Conservation (phyloP, 1,139 yeast species). For the Geotrichum phurueaensis region DNA sequence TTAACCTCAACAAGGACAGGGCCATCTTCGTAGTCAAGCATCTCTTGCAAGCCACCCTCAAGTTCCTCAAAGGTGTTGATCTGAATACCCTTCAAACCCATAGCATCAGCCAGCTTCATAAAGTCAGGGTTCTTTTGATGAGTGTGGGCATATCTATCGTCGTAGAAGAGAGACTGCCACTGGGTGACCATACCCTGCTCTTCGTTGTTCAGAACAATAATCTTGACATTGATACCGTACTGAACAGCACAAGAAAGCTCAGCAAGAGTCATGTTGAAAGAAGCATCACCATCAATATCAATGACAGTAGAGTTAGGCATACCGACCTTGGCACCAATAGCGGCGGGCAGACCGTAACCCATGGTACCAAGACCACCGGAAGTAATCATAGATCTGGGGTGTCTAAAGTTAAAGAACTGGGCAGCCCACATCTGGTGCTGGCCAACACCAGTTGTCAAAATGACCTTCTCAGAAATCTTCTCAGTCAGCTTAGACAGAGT, state of each 20-base stretch:
- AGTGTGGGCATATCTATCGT: slow-evolving; percentile 93
- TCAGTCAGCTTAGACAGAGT: slow-evolving; percentile 71
- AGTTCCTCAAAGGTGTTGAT: slow-evolving; percentile 63
- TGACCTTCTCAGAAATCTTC: slow-evolving; percentile 59
- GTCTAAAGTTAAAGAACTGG: slow-evolving; percentile 88
- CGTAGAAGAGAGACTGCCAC: slow-evolving; percentile 97
- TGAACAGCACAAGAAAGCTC: slow-evolving; percentile 93
- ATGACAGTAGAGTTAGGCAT: slow-evolving; percentile 91
- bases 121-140: slow-evolving; percentile 94
- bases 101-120: slow-evolving; percentile 85
- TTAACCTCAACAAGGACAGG: slow-evolving; percentile 87
- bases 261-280: slow-evolving; percentile 92
- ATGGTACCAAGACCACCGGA: slow-evolving; percentile 98
- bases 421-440: slow-evolving; percentile 99
- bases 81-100: slow-evolving; percentile 84
- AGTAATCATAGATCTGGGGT: slow-evolving; percentile 88
- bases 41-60: slow-evolving; percentile 56
- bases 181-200: slow-evolving; percentile 99
- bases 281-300: slow-evolving; percentile 97
- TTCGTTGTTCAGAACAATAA: slow-evolving; percentile 85
- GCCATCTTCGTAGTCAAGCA: slow-evolving; percentile 65
- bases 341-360: slow-evolving; percentile 97
- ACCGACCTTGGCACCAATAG: slow-evolving; percentile 97
- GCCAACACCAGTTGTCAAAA: slow-evolving; percentile 96
- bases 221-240: slow-evolving; percentile 84